Percentiles rank a stretch among this genome's conserved stretches.
These are phyloP conservation scores for Hyphodiscus hymeniophilus DNA, from an alignment of 495 filamentous ascomycete genomes.

Conservation along the genomic window DNA sequence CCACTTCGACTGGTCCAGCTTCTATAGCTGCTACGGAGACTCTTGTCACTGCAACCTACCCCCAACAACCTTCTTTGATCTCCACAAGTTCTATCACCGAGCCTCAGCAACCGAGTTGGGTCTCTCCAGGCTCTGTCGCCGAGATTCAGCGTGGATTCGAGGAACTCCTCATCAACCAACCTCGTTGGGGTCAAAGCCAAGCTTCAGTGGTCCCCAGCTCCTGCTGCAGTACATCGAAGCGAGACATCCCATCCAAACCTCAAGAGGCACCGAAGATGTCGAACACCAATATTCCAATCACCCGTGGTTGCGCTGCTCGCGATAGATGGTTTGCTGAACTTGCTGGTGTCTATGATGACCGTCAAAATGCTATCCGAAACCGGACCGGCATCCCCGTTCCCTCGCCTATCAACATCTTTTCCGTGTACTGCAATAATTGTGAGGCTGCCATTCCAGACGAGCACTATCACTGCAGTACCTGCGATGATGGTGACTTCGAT, in stretches of 20 bases:
- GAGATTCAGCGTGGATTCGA: slow-evolving; percentile 25
- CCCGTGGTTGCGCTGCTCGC: slow-evolving; percentile 21
- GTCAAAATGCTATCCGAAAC: slow-evolving; percentile 7
- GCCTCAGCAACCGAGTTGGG: background rate
- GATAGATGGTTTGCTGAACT: slow-evolving; percentile 34
- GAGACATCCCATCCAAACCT: slow-evolving; percentile 5
- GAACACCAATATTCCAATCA: slow-evolving; percentile 24
- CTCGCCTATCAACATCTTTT: slow-evolving; percentile 29
- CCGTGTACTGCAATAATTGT: slow-evolving; percentile 91
- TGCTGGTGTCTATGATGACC: slow-evolving; percentile 20
- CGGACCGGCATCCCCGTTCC: background rate
- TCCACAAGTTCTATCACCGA: slow-evolving; percentile 1
- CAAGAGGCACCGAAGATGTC: slow-evolving; percentile 7
- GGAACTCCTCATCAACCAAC: slow-evolving; percentile 21
- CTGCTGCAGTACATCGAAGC: slow-evolving; percentile 8
- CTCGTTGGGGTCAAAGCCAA: slow-evolving; percentile 1
- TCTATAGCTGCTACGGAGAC: background rate
- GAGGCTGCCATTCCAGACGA: slow-evolving; percentile 63
- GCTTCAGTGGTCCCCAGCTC: background rate
- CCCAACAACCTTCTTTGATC: background rate
- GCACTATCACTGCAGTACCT: slow-evolving; percentile 92
- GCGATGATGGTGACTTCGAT: slow-evolving; percentile 90
- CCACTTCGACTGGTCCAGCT: background rate
- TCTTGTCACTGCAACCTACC: too few species aligned
- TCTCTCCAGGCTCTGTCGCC: slow-evolving; percentile 10